Evolutionary conservation across 257 asterid genomes (phyloP), one percentile per base, ranked within the genome.

Genomic region (Przewalskia tangutica): DNA sequence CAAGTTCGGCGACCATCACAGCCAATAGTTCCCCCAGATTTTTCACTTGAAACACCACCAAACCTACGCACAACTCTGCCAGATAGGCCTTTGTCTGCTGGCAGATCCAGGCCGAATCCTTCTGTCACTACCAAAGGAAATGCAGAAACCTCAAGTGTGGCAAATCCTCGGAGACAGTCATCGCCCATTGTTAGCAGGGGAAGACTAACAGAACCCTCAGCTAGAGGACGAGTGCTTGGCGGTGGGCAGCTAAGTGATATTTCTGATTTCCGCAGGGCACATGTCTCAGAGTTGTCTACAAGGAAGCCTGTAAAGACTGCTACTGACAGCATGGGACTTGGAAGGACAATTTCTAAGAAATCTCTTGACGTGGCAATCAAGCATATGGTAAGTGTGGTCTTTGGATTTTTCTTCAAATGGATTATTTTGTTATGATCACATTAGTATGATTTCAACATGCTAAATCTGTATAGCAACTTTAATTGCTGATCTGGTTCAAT

Each of bases 1-100:
- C 91, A 95, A 77, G 88, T 88, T 83, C 95, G 94, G 63, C 85
- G 94, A 36, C 71, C 95, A 65, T 89, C 95, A 77, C 97, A 89
- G 82, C 93, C 97, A n/a, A 89, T 93, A 6, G 83, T 91, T 44
- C 97, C 86, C 82, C 91, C 91, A 16, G 97, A 96, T 90, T 94
- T 96, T 87, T 89, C 98, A 11, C 95, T 85, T 59, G 98, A 94
- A 53, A 93, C 98, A 80, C 99, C 99, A 16, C 97, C 98, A 81
- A 96, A 96, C 88, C 89, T 96, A 78, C 91, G 98, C 67, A 96
- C 99, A 11, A 86, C 97, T 84, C 89, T 96, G 86, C 97, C 98
- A 18, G 98, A 96, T 81, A 88, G 99, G 82, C 95, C 99, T 77
- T 85, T 89, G 71, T 96, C 99, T 81, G 98, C 97, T 76, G 98